Evolutionary conservation across 495 filamentous ascomycete species (phyloP).

Genomic region (Pseudevernia furfuracea): DNA sequence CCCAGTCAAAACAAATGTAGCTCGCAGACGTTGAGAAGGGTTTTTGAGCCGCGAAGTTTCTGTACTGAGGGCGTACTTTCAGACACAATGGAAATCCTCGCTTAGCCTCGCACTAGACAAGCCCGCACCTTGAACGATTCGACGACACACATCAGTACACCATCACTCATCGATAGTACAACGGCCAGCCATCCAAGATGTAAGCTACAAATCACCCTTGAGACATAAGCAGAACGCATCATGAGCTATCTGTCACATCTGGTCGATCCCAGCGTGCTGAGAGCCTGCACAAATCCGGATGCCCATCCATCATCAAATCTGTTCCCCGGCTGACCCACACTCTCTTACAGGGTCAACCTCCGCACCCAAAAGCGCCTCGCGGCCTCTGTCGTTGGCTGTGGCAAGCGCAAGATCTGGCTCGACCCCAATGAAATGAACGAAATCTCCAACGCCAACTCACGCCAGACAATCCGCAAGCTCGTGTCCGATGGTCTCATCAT

Average conservation of each 20-base stretch:
- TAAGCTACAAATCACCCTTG: conserved; percentile 30
- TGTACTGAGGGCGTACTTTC: too few species aligned
- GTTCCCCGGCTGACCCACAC: conserved; percentile 2
- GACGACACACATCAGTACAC: conserved; percentile 14
- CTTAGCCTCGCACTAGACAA: conserved; percentile 16
- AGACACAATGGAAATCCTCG: conserved; percentile 8
- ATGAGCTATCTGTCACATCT: not conserved
- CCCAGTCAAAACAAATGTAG: too few species aligned
- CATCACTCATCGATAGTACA: conserved; percentile 33
- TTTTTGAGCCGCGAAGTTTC: too few species aligned
- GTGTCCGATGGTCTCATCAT: conserved; percentile 99
- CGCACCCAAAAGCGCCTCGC: conserved; percentile 99
- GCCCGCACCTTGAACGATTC: conserved; percentile 18
- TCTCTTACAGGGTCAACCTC: conserved; percentile 88
- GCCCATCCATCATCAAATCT: conserved; percentile 4
- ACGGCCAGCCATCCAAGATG: conserved; percentile 47
- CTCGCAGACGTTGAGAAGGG: too few species aligned
- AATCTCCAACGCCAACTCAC: conserved; percentile 99
- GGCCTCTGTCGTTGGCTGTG: conserved; percentile 93
- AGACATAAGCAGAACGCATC: not conserved
- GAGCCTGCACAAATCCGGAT: not conserved
- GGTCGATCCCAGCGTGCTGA: too few species aligned
- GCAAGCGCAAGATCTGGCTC: conserved; percentile 99
- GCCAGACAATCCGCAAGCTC: conserved; percentile 99
- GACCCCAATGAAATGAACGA: conserved; percentile 99